These are phyloP conservation scores for Phialocephala sp. DNA, from an alignment of 2,329 filamentous ascomycete species.

Conservation along the genomic window DNA sequence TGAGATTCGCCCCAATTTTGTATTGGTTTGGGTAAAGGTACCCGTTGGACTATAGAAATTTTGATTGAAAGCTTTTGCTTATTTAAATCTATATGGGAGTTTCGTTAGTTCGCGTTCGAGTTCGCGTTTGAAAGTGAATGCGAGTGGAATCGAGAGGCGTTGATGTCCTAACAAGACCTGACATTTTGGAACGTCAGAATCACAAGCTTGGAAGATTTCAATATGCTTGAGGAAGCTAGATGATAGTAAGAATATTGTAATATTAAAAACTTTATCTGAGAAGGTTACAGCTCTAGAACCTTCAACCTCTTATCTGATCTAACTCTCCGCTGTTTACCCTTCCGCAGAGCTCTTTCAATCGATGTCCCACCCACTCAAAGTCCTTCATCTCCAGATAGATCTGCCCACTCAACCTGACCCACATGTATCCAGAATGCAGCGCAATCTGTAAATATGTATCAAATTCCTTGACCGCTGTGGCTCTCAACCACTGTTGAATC, in stretches of 20 bases:
- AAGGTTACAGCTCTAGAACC: no score
- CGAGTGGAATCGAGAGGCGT: background rate
- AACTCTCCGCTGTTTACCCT: constrained; percentile 50
- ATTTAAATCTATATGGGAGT: background rate
- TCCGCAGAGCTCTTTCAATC: constrained; percentile 52
- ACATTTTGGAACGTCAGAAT: background rate
- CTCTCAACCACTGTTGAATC: constrained; percentile 57
- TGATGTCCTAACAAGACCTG: background rate
- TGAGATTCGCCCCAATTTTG: no score
- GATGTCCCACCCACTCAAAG: constrained; percentile 70
- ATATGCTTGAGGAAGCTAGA: no score
- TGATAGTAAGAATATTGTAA: no score
- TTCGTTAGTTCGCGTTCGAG: no score
- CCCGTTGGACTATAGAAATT: background rate
- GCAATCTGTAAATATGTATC: constrained; percentile 70
- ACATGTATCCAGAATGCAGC: constrained; percentile 63
- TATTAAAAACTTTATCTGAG: no score
- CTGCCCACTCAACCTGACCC: constrained; percentile 78
- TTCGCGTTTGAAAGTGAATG: background rate
- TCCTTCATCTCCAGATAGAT: constrained; percentile 80
- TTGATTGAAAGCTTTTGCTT: background rate
- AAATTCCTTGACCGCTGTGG: constrained; percentile 54
- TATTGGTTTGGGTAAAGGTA: background rate
- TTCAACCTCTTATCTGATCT: background rate
- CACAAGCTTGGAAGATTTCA: background rate